Conservation (phyloP, 2,329 filamentous ascomycete species). For the Fusarium sp. region DNA sequence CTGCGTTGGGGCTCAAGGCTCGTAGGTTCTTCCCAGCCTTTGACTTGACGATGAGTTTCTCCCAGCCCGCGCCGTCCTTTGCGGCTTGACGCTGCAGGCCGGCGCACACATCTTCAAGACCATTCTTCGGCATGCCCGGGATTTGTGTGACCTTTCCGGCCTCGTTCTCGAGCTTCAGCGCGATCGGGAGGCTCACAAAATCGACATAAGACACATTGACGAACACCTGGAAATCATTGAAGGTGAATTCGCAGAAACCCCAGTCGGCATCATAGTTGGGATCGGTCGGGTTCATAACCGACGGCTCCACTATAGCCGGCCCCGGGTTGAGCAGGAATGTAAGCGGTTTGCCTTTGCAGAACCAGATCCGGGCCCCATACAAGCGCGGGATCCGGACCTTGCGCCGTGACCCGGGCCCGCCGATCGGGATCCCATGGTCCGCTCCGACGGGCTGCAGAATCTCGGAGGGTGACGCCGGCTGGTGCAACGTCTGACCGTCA, state of each 20-base stretch:
- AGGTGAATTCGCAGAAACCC: conserved; percentile 78
- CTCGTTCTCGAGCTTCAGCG: conserved; percentile 63
- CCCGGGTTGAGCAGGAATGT: conserved; percentile 78
- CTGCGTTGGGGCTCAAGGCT: conserved; percentile 65
- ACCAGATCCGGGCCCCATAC: conserved; percentile 79
- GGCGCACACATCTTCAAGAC: conserved; percentile 58
- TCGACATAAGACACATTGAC: conserved; percentile 81
- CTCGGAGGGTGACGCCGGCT: conserved; percentile 67
- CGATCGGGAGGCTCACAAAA: conserved; percentile 76
- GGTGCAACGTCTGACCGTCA: conserved; percentile 75
- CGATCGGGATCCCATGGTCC: conserved; percentile 73
- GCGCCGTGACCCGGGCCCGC: conserved; percentile 68
- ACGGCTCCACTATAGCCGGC: conserved; percentile 80
- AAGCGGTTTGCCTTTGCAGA: conserved; percentile 69
- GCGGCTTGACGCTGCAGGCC: conserved; percentile 59
- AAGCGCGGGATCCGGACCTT: conserved; percentile 76
- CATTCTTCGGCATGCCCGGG: conserved; percentile 60
- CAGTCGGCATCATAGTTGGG: conserved; percentile 71
- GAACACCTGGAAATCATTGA: conserved; percentile 70
- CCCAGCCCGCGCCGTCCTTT: conserved; percentile 63
- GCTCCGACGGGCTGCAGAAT: conserved; percentile 63
- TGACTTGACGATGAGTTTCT: conserved; percentile 60
- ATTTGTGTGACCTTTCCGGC: conserved; percentile 59
- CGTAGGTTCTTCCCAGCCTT: conserved; percentile 57
- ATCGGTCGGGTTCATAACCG: conserved; percentile 74